Percentiles rank a stretch among this genome's conserved stretches.
Evolutionary conservation across 1,284 basidiomycete species (phyloP).

Genomic region (Athelia sp.): DNA sequence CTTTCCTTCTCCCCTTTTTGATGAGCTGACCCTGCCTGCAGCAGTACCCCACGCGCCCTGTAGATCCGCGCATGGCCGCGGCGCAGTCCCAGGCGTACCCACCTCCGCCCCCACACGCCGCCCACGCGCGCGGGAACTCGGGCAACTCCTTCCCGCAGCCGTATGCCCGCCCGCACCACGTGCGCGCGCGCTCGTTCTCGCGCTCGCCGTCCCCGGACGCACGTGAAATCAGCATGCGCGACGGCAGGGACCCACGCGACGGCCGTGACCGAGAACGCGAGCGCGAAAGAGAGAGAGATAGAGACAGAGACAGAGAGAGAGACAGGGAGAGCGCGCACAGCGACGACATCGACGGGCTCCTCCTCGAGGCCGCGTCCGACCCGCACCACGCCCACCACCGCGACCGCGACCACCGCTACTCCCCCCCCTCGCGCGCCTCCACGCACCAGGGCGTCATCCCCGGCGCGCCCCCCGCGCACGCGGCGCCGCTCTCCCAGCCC

Average conservation of each 20-base stretch:
- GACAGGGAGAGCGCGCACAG: no score
- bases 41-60: neutral
- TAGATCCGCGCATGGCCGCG: neutral
- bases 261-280: no score
- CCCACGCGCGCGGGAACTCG: no score
- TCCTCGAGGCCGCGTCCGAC: neutral
- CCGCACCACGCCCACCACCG: neutral
- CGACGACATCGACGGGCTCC: neutral
- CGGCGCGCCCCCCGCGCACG: neutral
- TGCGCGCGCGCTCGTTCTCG: no score
- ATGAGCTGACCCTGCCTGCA: neutral
- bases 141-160: slow-evolving; percentile 7
- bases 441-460: neutral
- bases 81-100: neutral
- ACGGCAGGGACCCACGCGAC: no score
- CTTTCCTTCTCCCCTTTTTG: slow-evolving; percentile 2
- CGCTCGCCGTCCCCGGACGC: no score
- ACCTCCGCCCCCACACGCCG: neutral
- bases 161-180: slow-evolving; percentile 12
- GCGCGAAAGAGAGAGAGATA: no score
- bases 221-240: no score
- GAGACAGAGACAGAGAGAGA: no score
- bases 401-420: neutral
- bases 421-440: neutral
- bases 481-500: slow-evolving; percentile 25